phyloP scores from a whole-genome alignment of 164 flowering plant species.

The Euptelea pleiosperma region DNA sequence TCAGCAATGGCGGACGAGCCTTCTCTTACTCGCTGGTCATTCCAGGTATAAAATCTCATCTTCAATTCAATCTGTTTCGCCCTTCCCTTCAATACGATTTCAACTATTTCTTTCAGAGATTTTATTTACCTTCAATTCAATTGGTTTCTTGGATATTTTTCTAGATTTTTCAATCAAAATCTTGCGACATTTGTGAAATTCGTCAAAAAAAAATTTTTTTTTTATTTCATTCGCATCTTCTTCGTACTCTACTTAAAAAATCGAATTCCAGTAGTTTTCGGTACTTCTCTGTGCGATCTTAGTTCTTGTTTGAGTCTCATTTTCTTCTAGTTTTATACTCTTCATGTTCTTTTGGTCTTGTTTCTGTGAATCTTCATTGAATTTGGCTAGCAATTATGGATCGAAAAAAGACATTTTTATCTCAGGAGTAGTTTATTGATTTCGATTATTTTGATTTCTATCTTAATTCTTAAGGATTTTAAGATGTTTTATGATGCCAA shows the following conservation, averaged over 20 bases:
- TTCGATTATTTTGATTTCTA: background rate
- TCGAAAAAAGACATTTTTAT: background rate
- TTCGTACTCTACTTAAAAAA: no score
- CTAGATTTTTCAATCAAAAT: background rate
- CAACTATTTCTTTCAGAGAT: background rate
- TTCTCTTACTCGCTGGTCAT: constrained; percentile 73
- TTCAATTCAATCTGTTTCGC: background rate
- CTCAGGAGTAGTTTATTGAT: background rate
- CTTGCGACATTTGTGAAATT: background rate
- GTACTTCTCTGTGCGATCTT: background rate
- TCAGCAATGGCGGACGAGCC: constrained; percentile 61
- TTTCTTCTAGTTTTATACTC: background rate
- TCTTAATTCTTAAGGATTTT: constrained; percentile 69
- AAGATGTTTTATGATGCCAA: constrained; percentile 79
- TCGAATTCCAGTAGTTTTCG: background rate
- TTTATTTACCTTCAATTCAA: background rate
- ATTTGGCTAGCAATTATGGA: background rate
- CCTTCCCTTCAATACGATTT: background rate
- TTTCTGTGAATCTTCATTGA: background rate
- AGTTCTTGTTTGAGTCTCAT: background rate
- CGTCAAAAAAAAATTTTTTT: background rate
- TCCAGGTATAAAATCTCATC: constrained; percentile 42
- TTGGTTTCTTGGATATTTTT: background rate
- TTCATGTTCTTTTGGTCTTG: background rate
- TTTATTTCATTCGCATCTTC: no score